Evolutionary conservation across 441 rosid genomes (phyloP).

Genomic region (Theobroma grandiflorum): DNA sequence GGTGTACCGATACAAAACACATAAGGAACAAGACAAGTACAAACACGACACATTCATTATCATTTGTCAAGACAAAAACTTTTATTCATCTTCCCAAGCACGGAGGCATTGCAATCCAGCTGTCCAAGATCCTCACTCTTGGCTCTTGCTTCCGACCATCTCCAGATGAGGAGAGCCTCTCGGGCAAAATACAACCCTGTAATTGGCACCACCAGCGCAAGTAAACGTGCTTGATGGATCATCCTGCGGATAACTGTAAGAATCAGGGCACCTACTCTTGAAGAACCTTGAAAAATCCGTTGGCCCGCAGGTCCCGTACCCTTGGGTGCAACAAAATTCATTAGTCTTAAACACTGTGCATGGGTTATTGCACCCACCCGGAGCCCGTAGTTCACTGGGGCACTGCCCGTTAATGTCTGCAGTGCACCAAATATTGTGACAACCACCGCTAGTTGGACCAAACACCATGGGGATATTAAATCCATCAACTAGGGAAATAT

Average conservation of each 20-base stretch:
- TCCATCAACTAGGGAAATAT: conserved; percentile 32
- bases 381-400: conserved; percentile 36
- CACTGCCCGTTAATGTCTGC: conserved; percentile 57
- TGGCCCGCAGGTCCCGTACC: conserved; percentile 32
- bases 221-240: conserved; percentile 61
- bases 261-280: conserved; percentile 57
- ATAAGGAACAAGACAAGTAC: not conserved
- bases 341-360: conserved; percentile 47
- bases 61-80: not conserved
- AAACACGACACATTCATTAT: not conserved
- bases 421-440: conserved; percentile 33
- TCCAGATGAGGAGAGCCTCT: conserved; percentile 19
- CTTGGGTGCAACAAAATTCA: conserved; percentile 52
- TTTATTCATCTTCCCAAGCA: not conserved
- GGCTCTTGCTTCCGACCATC: conserved; percentile 19
- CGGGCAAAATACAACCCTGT: conserved; percentile 28
- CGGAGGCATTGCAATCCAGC: not conserved
- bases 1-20: not conserved
- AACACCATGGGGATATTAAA: conserved; percentile 38
- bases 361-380: conserved; percentile 57
- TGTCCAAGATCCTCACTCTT: not conserved
- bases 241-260: conserved; percentile 69
- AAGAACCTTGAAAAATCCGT: conserved; percentile 48
- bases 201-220: conserved; percentile 50
- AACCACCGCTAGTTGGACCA: conserved; percentile 20